These are phyloP conservation scores for Abrus precatorius DNA, from an alignment of 306 rosid species.

Conservation along the genomic window DNA sequence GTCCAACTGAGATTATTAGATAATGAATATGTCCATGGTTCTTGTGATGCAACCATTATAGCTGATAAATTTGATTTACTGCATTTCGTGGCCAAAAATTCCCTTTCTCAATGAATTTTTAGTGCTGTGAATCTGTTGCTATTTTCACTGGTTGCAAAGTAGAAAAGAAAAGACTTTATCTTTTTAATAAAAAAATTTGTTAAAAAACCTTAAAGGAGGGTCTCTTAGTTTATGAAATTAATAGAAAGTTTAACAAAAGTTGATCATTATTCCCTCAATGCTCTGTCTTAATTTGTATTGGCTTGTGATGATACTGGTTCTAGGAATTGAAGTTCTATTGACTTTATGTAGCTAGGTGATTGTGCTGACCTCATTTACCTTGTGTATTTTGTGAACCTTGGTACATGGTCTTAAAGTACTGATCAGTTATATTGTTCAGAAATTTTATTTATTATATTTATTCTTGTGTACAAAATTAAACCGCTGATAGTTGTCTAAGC, in stretches of 20 bases:
- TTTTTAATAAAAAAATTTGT: not conserved
- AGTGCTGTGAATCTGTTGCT: not conserved
- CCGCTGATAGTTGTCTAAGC: not conserved
- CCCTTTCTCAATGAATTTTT: not conserved
- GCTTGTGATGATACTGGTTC: not conserved
- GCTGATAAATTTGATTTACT: not conserved
- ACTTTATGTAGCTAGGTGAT: not conserved
- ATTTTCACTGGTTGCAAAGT: not conserved
- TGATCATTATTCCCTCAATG: not conserved
- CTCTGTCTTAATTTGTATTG: not conserved
- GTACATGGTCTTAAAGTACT: not conserved
- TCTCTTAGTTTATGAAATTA: not conserved
- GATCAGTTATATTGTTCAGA: not conserved
- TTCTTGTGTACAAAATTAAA: slow-evolving; percentile 4
- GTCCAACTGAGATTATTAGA: not conserved
- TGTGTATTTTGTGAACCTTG: slow-evolving; percentile 9
- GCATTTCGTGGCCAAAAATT: not conserved
- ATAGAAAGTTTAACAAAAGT: not conserved
- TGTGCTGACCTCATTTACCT: not conserved
- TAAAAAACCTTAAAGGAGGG: not conserved
- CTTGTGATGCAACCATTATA: not conserved
- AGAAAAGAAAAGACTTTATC: not conserved
- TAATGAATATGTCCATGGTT: not conserved
- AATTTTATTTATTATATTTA: not conserved
- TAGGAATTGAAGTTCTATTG: not conserved